Percentiles rank a stretch among this genome's conserved stretches.
phyloP scores from a whole-genome alignment of 805 yeast genomes.

The Yarrowia keelungensis region DNA sequence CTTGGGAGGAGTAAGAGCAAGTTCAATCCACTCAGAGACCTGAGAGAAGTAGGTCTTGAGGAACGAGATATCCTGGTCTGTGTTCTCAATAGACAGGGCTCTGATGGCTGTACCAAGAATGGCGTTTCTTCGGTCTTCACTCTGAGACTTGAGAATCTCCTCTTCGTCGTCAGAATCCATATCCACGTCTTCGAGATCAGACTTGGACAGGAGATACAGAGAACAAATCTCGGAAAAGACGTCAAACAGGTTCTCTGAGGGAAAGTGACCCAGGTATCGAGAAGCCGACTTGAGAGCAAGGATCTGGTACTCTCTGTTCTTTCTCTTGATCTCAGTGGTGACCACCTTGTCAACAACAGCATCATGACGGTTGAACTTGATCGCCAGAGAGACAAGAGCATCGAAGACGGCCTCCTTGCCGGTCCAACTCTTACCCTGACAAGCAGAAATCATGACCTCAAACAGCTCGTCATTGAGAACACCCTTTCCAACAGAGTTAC shows the following conservation, averaged over 20 bases:
- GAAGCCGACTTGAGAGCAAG: slow-evolving; percentile 63
- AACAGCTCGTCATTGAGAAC: slow-evolving; percentile 52
- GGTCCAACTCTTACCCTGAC: slow-evolving; percentile 81
- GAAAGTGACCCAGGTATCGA: slow-evolving; percentile 55
- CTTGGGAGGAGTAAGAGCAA: slow-evolving; percentile 20
- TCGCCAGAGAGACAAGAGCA: slow-evolving; percentile 67
- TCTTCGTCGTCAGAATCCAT: slow-evolving; percentile 29
- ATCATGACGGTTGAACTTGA: slow-evolving; percentile 54
- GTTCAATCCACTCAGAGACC: slow-evolving; percentile 20
- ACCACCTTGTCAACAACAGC: slow-evolving; percentile 56
- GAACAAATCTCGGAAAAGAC: slow-evolving; percentile 42
- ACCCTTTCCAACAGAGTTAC: slow-evolving; percentile 54
- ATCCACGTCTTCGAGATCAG: slow-evolving; percentile 20
- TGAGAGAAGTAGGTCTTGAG: slow-evolving; percentile 7
- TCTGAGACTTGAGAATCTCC: slow-evolving; percentile 17
- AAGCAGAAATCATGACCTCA: slow-evolving; percentile 62
- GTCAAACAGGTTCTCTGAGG: slow-evolving; percentile 48
- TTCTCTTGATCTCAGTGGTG: slow-evolving; percentile 66
- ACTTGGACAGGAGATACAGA: slow-evolving; percentile 16
- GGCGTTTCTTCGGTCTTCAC: slow-evolving; percentile 22
- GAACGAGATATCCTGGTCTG: slow-evolving; percentile 13
- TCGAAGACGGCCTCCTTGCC: slow-evolving; percentile 82
- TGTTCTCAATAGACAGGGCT: slow-evolving; percentile 23
- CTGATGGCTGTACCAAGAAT: slow-evolving; percentile 22
- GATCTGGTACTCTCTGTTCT: slow-evolving; percentile 68